phyloP scores from a whole-genome alignment of 2,329 filamentous ascomycete species.

The Fusarium luffae region DNA sequence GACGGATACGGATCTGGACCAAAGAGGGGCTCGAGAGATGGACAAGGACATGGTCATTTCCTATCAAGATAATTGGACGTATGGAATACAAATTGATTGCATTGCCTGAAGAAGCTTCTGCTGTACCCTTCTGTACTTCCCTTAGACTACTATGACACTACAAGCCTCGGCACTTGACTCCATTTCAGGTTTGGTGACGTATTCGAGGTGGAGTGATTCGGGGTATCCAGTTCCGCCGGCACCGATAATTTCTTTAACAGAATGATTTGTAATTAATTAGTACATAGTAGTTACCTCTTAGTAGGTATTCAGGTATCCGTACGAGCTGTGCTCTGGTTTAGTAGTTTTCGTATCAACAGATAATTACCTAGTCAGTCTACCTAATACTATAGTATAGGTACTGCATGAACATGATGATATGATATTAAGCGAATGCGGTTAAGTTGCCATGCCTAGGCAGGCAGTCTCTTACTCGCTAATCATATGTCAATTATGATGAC shows the following conservation, averaged over 20 bases:
- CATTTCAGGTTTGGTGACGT: conserved; percentile 40
- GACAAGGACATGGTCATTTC: conserved; percentile 7
- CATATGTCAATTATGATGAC: not conserved
- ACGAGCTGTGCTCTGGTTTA: not conserved
- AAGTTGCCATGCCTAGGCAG: not conserved
- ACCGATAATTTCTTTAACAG: conserved; percentile 16
- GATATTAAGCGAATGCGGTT: conserved; percentile 14
- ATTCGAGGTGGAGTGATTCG: conserved; percentile 32
- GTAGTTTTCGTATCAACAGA: not conserved
- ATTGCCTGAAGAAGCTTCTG: conserved; percentile 9
- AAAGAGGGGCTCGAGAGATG: conserved; percentile 23
- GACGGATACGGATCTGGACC: conserved; percentile 7
- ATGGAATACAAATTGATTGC: not conserved
- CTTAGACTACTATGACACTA: conserved; percentile 15
- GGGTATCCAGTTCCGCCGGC: conserved; percentile 37
- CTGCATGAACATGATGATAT: not conserved
- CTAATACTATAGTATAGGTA: not conserved
- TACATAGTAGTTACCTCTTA: not conserved
- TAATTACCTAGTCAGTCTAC: not conserved
- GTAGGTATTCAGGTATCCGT: not conserved
- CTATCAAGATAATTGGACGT: not conserved
- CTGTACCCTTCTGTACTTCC: not conserved
- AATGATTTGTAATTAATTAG: conserved; percentile 24
- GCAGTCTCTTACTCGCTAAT: conserved; percentile 12
- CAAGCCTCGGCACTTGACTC: conserved; percentile 40